Base-by-base conservation (phyloP, 768 basidiomycete genomes). In the Leccinellum luteum region DNA sequence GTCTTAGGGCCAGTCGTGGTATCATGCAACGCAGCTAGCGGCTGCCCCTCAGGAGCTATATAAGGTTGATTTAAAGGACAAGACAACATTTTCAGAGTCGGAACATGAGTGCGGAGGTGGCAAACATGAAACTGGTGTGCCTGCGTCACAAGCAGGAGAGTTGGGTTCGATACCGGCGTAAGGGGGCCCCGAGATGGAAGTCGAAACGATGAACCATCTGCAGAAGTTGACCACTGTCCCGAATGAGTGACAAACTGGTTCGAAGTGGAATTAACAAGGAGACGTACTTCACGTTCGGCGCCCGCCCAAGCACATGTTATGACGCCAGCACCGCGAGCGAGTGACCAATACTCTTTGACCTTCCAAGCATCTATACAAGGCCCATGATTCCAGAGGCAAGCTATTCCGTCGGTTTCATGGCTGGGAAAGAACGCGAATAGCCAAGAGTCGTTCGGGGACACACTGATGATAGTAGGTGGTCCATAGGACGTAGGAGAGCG, bases 401-500 rank as follows among this genome's bases (percentile, higher is more conserved):
- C 83, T 44, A 81, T 69, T 12, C 88, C 86, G 57, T 85, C 83
- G 1, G 73, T 68, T 25, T 78, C 79, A 30, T 74, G 74, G 41
- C 85, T 77, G 12, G 89, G 87, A 66, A 87, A 91, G 66, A 85
- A 92, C 1, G 88, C 89, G 64, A 90, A 90, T 5, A 92, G 66
- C 83, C 81, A 87, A 49, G 79, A 76, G 58, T 85, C 83, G 28
- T 74, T 74, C 3, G 86, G 78, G 6, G 84, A 80, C 19, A 84
- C 78, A 7, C 83, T 81, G 51, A 92, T 82, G 30, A 86, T 70
- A 6, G 80, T 80, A 0, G 89, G 84, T 7, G 89, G 83, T 17
- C 81, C 79, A 67, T 85, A 90, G 2, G 78, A 75, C 12, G 71
- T 55, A 6, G 81, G 74, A 0, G 79, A 73, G 21, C 74, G 68